Conservation (phyloP, 192 early-diverging fungal genomes). For the Entomortierella parvispora region DNA sequence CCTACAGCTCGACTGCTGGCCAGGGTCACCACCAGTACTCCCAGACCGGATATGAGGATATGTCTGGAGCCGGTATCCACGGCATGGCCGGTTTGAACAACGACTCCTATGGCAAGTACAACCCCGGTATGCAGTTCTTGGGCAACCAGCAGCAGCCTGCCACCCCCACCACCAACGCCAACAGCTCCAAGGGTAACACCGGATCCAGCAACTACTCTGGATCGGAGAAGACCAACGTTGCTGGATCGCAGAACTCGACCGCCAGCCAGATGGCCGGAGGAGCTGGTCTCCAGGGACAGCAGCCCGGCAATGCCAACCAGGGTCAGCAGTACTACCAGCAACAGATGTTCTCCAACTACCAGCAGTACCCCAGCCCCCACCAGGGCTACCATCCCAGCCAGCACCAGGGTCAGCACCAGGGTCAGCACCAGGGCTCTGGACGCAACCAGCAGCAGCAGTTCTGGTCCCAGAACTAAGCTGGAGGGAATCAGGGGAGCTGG, state of each 20-base stretch:
- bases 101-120: conserved; percentile 47
- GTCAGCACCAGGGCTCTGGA: conserved; percentile 43
- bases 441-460: conserved; percentile 51
- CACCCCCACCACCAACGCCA: conserved; percentile 28
- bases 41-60: conserved; percentile 41
- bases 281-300: conserved; percentile 40
- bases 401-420: conserved; percentile 46
- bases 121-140: conserved; percentile 51
- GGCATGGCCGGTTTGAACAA: conserved; percentile 46
- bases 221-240: conserved; percentile 21
- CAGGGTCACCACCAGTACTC: conserved; percentile 46
- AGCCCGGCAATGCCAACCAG: conserved; percentile 34
- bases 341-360: conserved; percentile 62
- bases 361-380: conserved; percentile 60
- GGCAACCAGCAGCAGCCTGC: conserved; percentile 45
- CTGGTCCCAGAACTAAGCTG: conserved; percentile 56
- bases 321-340: conserved; percentile 38
- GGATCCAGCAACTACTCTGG: conserved; percentile 41
- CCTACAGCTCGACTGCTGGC: conserved; percentile 34
- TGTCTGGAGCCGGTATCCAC: conserved; percentile 44
- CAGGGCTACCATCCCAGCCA: conserved; percentile 50
- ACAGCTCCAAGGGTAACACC: conserved; percentile 25
- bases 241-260: conserved; percentile 31
- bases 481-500: background rate
- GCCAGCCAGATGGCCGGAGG: conserved; percentile 24